These are phyloP conservation scores for Thelonectria blattea DNA, from an alignment of 2,329 filamentous ascomycete species.

Conservation along the genomic window DNA sequence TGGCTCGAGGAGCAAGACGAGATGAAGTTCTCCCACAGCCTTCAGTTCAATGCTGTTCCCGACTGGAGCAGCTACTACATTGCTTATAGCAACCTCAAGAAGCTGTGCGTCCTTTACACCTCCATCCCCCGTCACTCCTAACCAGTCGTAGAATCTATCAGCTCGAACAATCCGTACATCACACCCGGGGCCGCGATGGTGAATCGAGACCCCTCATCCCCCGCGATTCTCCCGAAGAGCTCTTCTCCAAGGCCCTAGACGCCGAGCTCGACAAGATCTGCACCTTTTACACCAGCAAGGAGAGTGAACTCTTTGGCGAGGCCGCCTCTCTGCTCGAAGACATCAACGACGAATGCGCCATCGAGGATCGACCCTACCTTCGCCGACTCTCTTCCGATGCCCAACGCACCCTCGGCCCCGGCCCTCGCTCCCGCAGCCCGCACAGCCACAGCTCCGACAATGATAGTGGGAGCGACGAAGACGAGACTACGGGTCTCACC, in stretches of 20 bases:
- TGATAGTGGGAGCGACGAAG: conserved; percentile 68
- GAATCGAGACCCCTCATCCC: conserved; percentile 85
- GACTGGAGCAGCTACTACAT: conserved; percentile 99
- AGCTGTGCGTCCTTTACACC: conserved; percentile 70
- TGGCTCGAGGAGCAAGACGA: conserved; percentile 77
- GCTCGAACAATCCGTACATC: conserved; percentile 84
- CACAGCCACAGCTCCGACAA: conserved; percentile 58
- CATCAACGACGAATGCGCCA: conserved; percentile 67
- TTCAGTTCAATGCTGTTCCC: conserved; percentile 99
- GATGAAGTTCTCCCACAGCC: conserved; percentile 99
- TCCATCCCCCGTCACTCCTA: conserved; percentile 8
- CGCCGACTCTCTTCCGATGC: conserved; percentile 40
- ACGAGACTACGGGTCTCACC: conserved; percentile 63
- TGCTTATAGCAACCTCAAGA: conserved; percentile 98
- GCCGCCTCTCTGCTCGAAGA: conserved; percentile 79
- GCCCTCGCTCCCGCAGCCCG: conserved; percentile 43
- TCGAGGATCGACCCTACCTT: conserved; percentile 48
- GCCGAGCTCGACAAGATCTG: conserved; percentile 93
- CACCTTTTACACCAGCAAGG: conserved; percentile 88
- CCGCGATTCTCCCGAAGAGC: conserved; percentile 75
- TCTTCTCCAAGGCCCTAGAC: conserved; percentile 83
- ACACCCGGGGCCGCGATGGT: conserved; percentile 68
- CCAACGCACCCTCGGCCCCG: conserved; percentile 15
- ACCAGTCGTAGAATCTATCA: conserved; percentile 76
- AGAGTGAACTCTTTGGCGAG: conserved; percentile 84